phyloP scores from a whole-genome alignment of 2,329 filamentous ascomycete genomes.

The Aspergillus sp. region DNA sequence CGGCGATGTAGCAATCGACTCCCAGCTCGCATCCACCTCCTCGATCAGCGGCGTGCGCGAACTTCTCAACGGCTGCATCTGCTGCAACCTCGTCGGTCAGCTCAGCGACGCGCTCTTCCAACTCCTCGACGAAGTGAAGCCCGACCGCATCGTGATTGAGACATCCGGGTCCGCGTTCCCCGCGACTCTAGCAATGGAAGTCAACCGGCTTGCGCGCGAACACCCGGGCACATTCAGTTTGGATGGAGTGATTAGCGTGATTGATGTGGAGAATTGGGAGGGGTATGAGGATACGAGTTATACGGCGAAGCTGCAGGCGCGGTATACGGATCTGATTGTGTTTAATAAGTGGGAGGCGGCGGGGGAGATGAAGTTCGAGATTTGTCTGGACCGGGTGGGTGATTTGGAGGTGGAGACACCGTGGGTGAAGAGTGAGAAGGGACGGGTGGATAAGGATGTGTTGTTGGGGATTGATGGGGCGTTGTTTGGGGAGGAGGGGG shows the following conservation, averaged over 20 bases:
- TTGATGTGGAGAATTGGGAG: constrained; percentile 93
- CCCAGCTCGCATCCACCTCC: constrained; percentile 78
- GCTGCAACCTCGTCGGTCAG: constrained; percentile 96
- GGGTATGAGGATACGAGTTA: constrained; percentile 90
- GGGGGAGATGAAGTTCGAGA: constrained; percentile 72
- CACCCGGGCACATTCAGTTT: constrained; percentile 64
- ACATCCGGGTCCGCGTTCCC: constrained; percentile 87
- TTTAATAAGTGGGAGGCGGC: constrained; percentile 90
- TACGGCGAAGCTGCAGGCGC: constrained; percentile 83
- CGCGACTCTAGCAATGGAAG: constrained; percentile 85
- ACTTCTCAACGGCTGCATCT: constrained; percentile 95
- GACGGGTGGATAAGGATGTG: constrained; percentile 74
- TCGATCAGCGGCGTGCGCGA: constrained; percentile 89
- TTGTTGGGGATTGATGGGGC: constrained; percentile 87
- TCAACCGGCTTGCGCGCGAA: constrained; percentile 75
- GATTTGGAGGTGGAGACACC: constrained; percentile 79
- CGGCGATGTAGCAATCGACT: constrained; percentile 90
- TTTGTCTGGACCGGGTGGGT: constrained; percentile 74
- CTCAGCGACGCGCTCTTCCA: constrained; percentile 77
- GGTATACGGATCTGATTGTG: constrained; percentile 86
- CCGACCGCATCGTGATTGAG: constrained; percentile 90
- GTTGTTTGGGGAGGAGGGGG: constrained; percentile 48
- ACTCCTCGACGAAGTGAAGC: constrained; percentile 61
- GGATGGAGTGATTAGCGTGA: constrained; percentile 84
- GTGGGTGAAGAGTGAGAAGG: constrained; percentile 81